Conservation (phyloP, 768 basidiomycete species). For the Amanita polypyramis region DNA sequence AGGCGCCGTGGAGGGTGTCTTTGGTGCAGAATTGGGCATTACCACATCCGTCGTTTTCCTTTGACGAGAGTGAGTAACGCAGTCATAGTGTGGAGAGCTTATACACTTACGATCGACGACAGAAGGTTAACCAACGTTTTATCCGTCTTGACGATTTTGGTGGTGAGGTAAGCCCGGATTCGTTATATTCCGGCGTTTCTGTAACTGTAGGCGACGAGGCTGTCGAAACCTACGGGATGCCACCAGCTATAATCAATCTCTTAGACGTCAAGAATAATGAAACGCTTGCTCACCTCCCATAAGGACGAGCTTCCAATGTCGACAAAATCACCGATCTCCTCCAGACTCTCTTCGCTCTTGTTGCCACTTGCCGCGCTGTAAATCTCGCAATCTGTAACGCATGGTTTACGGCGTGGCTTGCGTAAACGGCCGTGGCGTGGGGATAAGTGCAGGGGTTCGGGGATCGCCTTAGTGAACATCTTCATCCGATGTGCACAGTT, state of each 20-base stretch:
- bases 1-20: background rate
- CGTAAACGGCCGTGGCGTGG: background rate
- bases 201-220: background rate
- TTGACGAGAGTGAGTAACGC: background rate
- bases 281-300: background rate
- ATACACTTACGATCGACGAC: constrained; percentile 1
- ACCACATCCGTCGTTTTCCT: background rate
- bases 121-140: constrained; percentile 2
- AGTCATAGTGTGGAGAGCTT: background rate
- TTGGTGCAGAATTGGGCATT: background rate
- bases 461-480: background rate
- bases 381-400: background rate
- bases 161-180: background rate
- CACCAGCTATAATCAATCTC: background rate
- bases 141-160: constrained; percentile 1
- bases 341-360: background rate
- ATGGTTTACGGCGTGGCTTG: background rate
- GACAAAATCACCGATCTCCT: background rate
- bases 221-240: background rate
- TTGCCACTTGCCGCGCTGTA: background rate
- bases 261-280: background rate
- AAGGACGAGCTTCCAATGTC: background rate
- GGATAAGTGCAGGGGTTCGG: background rate
- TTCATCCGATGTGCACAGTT: background rate
- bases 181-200: too few relatives aligned